phyloP scores from a whole-genome alignment of 768 basidiomycete genomes.

The Chlorophyllum brunneum region DNA sequence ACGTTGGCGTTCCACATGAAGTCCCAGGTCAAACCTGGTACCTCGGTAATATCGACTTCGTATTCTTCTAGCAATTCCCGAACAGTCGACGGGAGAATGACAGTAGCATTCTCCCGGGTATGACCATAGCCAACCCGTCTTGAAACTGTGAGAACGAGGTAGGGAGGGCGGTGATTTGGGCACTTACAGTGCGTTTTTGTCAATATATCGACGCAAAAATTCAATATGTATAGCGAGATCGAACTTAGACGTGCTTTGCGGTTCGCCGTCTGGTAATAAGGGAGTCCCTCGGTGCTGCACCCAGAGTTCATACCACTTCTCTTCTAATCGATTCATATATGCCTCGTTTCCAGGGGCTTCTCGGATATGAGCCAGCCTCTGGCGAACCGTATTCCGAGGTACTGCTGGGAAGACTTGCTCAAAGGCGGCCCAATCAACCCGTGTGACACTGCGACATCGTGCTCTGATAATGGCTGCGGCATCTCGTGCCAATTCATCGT shows the following conservation, averaged over 20 bases:
- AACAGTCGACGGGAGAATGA: slow-evolving; percentile 38
- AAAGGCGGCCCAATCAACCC: slow-evolving; percentile 69
- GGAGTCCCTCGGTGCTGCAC: slow-evolving; percentile 60
- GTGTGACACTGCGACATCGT: slow-evolving; percentile 58
- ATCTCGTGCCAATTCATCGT: slow-evolving; percentile 86
- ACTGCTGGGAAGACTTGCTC: slow-evolving; percentile 79
- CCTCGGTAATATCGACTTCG: slow-evolving; percentile 44
- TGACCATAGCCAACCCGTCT: slow-evolving; percentile 66
- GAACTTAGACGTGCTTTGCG: slow-evolving; percentile 65
- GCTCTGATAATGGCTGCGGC: slow-evolving; percentile 78
- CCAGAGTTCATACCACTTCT: slow-evolving; percentile 82
- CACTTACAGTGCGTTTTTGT: slow-evolving; percentile 84
- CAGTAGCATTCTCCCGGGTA: slow-evolving; percentile 29
- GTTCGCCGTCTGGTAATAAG: slow-evolving; percentile 69
- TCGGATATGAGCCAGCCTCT: slow-evolving; percentile 57
- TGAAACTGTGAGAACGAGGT: slow-evolving; percentile 4
- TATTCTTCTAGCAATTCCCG: slow-evolving; percentile 41
- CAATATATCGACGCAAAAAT: slow-evolving; percentile 75
- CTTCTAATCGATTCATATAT: slow-evolving; percentile 76
- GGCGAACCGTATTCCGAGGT: slow-evolving; percentile 68
- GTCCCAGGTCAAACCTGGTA: slow-evolving; percentile 51
- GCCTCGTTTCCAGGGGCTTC: slow-evolving; percentile 63
- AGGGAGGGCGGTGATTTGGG: too few relatives aligned
- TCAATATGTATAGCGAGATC: slow-evolving; percentile 77
- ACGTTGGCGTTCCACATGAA: slow-evolving; percentile 71